These are phyloP conservation scores for Bullera alba DNA, from an alignment of 768 basidiomycete genomes.

Conservation along the genomic window DNA sequence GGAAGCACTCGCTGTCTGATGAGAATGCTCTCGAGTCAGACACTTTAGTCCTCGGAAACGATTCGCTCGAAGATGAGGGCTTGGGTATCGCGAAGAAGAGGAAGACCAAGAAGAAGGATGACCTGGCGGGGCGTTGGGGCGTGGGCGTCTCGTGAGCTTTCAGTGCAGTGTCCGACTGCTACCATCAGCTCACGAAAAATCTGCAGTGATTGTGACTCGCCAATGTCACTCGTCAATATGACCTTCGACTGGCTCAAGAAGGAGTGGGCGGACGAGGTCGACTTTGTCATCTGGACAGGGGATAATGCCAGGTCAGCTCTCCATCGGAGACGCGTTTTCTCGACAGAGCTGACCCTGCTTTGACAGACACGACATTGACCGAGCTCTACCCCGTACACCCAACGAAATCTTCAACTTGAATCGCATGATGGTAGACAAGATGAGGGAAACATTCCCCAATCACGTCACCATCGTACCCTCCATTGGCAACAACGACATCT, in stretches of 20 bases:
- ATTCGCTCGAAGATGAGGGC: slow-evolving; percentile 8
- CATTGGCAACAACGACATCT: slow-evolving; percentile 86
- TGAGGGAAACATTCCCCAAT: slow-evolving; percentile 64
- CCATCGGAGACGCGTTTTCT: background rate
- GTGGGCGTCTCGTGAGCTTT: slow-evolving; percentile 38
- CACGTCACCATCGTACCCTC: slow-evolving; percentile 72
- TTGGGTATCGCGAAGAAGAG: slow-evolving; percentile 7
- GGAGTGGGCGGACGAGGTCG: slow-evolving; percentile 74
- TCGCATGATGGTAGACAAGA: slow-evolving; percentile 57
- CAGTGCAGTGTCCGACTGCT: background rate
- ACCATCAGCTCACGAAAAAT: background rate
- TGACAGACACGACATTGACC: slow-evolving; percentile 74
- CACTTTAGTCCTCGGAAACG: too few relatives aligned
- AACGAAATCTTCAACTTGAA: slow-evolving; percentile 74
- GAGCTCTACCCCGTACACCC: slow-evolving; percentile 67
- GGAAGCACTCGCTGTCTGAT: slow-evolving; percentile 6
- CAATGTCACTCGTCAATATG: slow-evolving; percentile 66
- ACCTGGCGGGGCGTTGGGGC: slow-evolving; percentile 42
- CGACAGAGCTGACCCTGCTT: background rate
- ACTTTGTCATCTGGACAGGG: slow-evolving; percentile 70
- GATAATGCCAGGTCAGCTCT: slow-evolving; percentile 48
- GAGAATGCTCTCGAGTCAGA: slow-evolving; percentile 1
- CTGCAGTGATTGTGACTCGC: slow-evolving; percentile 59
- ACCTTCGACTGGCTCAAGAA: slow-evolving; percentile 73
- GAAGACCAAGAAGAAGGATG: slow-evolving; percentile 9